Conservation (phyloP, 1,284 basidiomycete genomes). For the Waitea zeae region DNA sequence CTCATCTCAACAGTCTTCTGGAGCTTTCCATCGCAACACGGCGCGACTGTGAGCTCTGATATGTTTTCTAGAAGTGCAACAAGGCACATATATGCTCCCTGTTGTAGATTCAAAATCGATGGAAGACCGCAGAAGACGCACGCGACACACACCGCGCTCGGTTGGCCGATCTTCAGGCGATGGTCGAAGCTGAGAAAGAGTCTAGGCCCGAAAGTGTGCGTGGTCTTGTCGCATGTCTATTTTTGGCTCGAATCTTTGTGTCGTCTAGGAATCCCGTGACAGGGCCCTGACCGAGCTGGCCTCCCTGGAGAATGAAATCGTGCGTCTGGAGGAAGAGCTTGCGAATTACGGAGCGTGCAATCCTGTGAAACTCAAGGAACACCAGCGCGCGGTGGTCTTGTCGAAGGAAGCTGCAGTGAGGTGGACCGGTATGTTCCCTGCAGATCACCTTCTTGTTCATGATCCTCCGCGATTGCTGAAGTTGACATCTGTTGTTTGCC, state of each 20-base stretch:
- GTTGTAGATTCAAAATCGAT: constrained; percentile 37
- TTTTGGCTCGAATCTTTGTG: background rate
- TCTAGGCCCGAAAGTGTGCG: constrained; percentile 51
- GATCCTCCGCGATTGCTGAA: no score
- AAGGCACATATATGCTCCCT: constrained; percentile 1
- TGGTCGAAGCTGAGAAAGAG: constrained; percentile 32
- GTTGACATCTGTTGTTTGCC: no score
- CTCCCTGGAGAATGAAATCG: constrained; percentile 32
- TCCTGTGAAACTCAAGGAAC: constrained; percentile 63
- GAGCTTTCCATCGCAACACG: constrained; percentile 80
- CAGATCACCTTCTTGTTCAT: no score
- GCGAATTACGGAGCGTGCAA: constrained; percentile 68
- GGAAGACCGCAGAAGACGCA: constrained; percentile 36
- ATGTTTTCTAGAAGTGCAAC: background rate
- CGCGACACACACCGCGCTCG: constrained; percentile 28
- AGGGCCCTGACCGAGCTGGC: constrained; percentile 29
- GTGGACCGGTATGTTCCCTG: constrained; percentile 74
- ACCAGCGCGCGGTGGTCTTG: constrained; percentile 46
- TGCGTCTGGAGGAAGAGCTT: constrained; percentile 49
- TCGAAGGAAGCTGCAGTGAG: constrained; percentile 67
- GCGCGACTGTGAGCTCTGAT: constrained; percentile 39
- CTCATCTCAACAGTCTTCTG: constrained; percentile 55
- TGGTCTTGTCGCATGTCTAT: constrained; percentile 3
- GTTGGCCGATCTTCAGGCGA: constrained; percentile 23
- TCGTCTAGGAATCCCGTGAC: constrained; percentile 34